Percentiles rank a stretch among this genome's conserved stretches.
Evolutionary conservation across 2,329 filamentous ascomycete species (phyloP).

Genomic region (Fonsecaea pedrosoi): DNA sequence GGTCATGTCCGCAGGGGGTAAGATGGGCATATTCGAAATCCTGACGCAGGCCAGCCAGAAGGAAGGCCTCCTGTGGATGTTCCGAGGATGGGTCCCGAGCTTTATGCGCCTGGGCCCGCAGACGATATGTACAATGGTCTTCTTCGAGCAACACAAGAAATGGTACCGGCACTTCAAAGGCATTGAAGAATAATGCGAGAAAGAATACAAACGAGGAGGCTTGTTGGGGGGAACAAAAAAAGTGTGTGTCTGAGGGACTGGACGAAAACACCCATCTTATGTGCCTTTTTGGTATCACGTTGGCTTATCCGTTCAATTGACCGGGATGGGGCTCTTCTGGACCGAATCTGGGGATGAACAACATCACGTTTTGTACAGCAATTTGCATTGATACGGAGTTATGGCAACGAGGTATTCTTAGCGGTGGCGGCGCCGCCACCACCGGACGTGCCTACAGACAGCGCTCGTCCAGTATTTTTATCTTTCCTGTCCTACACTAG

Average conservation of each 20-base stretch:
- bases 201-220: not conserved
- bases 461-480: not conserved
- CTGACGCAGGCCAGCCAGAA: constrained; percentile 61
- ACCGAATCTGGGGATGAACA: not conserved
- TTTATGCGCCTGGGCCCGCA: constrained; percentile 71
- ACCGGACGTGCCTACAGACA: not conserved
- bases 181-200: constrained; percentile 28
- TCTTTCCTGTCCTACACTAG: not conserved
- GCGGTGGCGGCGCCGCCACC: not conserved
- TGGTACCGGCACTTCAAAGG: constrained; percentile 59
- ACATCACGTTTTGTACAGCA: constrained; percentile 16
- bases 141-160: constrained; percentile 72
- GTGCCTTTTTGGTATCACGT: not conserved
- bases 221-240: not conserved
- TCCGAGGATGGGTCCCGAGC: constrained; percentile 71
- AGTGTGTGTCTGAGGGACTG: not conserved
- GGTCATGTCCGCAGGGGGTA: constrained; percentile 64
- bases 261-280: no score
- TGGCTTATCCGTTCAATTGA: not conserved
- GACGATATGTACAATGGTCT: constrained; percentile 70
- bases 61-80: constrained; percentile 69
- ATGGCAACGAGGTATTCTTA: not conserved
- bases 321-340: not conserved
- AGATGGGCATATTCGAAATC: constrained; percentile 54
- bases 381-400: constrained; percentile 12